Evolutionary conservation across 2,329 filamentous ascomycete genomes (phyloP).

Genomic region (Canariomyces notabilis): DNA sequence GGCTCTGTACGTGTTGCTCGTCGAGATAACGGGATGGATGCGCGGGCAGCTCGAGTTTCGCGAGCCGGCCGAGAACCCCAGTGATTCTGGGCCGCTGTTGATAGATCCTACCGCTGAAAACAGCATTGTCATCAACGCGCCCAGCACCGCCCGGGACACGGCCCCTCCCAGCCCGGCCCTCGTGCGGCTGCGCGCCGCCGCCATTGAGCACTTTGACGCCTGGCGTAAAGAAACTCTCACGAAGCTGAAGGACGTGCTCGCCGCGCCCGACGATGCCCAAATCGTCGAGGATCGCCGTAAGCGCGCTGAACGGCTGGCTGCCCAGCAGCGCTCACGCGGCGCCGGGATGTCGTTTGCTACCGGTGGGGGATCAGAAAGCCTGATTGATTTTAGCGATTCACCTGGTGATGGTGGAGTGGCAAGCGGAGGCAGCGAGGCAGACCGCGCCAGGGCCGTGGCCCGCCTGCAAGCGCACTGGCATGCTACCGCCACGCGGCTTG

Average conservation of each 20-base stretch:
- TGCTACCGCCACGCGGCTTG: constrained; percentile 49
- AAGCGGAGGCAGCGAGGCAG: constrained; percentile 16
- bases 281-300: constrained; percentile 43
- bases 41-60: constrained; percentile 43
- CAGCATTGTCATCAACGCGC: constrained; percentile 12
- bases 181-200: constrained; percentile 41
- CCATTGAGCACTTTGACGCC: constrained; percentile 66
- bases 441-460: constrained; percentile 35
- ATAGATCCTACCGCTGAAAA: constrained; percentile 22
- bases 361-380: constrained; percentile 29
- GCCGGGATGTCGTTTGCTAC: constrained; percentile 30
- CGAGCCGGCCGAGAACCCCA: constrained; percentile 28
- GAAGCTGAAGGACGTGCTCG: constrained; percentile 63
- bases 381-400: constrained; percentile 38
- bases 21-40: constrained; percentile 52
- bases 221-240: constrained; percentile 70
- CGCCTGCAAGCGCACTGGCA: constrained; percentile 48
- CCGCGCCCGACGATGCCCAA: constrained; percentile 44
- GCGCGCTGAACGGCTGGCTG: constrained; percentile 40
- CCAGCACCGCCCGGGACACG: constrained; percentile 5
- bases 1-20: constrained; percentile 46
- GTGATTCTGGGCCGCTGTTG: constrained; percentile 17
- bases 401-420: constrained; percentile 1
- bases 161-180: constrained; percentile 29
- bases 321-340: constrained; percentile 21